These are phyloP conservation scores for Ramaria sp. DNA, from an alignment of 768 basidiomycete genomes.

Conservation along the genomic window DNA sequence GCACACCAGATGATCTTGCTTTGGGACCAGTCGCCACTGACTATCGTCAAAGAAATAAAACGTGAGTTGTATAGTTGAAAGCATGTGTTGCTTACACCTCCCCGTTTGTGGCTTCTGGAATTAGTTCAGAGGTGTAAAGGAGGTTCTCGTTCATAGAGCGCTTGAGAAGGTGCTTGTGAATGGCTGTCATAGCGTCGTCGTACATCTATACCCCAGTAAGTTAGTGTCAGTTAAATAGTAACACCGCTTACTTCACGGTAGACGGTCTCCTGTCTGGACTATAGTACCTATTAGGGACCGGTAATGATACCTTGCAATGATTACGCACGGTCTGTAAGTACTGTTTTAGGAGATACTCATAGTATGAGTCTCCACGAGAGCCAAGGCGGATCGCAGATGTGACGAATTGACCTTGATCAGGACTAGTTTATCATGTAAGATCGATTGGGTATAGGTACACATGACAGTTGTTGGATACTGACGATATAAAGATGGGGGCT, in stretches of 20 bases:
- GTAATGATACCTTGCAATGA: background rate
- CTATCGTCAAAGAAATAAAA: conserved; percentile 23
- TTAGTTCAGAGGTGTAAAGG: conserved; percentile 74
- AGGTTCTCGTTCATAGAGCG: conserved; percentile 47
- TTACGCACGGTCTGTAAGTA: conserved; percentile 64
- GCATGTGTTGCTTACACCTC: conserved; percentile 23
- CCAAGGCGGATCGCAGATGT: conserved; percentile 77
- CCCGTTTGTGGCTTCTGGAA: conserved; percentile 37
- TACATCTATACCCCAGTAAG: conserved; percentile 60
- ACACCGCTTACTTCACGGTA: conserved; percentile 53
- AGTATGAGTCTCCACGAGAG: conserved; percentile 88
- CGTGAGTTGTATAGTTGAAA: background rate
- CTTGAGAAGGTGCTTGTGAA: conserved; percentile 64
- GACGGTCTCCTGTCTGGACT: conserved; percentile 57
- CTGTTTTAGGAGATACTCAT: conserved; percentile 83
- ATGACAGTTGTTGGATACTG: conserved; percentile 14
- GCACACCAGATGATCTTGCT: conserved; percentile 94
- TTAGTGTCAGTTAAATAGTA: background rate
- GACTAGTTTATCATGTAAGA: conserved; percentile 22
- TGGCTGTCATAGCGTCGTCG: conserved; percentile 70
- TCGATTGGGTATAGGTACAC: background rate
- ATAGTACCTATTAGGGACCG: conserved; percentile 23
- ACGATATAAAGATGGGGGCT: conserved; percentile 81
- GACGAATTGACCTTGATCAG: conserved; percentile 40
- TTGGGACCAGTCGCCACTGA: conserved; percentile 65